Evolutionary conservation across 2,329 filamentous ascomycete species (phyloP).

Genomic region (Mycosphaerella sp.): DNA sequence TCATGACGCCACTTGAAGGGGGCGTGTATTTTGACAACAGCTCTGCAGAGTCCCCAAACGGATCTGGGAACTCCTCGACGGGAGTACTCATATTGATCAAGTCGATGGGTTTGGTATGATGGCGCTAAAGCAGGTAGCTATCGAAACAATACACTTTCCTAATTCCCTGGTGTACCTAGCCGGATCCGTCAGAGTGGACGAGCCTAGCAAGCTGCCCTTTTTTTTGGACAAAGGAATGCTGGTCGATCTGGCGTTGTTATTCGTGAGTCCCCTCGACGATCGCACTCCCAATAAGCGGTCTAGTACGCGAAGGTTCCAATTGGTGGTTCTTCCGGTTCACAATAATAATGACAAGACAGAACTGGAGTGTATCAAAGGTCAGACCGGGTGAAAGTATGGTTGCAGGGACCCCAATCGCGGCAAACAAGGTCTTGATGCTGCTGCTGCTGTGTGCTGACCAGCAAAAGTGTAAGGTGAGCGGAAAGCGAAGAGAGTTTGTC

Average conservation of each 20-base stretch:
- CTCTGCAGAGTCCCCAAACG: conserved; percentile 18
- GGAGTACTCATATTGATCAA: conserved; percentile 19
- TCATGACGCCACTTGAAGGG: conserved; percentile 15
- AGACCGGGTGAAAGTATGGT: neutral
- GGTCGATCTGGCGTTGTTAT: neutral
- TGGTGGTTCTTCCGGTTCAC: neutral
- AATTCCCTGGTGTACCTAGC: neutral
- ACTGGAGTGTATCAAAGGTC: neutral
- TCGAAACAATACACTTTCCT: neutral
- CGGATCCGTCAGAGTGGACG: conserved; percentile 3
- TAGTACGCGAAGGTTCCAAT: neutral
- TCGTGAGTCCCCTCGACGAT: neutral
- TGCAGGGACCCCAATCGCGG: neutral
- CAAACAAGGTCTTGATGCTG: neutral
- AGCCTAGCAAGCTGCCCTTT: neutral
- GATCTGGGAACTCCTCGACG: conserved; percentile 20
- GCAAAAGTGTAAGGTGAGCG: neutral
- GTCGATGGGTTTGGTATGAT: neutral
- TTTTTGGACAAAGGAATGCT: conserved; percentile 6
- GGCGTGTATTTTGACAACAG: conserved; percentile 7
- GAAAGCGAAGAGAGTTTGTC: neutral
- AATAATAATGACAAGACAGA: neutral
- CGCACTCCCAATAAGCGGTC: neutral
- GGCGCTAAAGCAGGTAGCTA: neutral
- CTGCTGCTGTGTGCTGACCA: neutral